Evolutionary conservation across 1,284 basidiomycete species (phyloP), one percentile per base, ranked within the genome.

Genomic region (Tetrapyrgos nigripes): DNA sequence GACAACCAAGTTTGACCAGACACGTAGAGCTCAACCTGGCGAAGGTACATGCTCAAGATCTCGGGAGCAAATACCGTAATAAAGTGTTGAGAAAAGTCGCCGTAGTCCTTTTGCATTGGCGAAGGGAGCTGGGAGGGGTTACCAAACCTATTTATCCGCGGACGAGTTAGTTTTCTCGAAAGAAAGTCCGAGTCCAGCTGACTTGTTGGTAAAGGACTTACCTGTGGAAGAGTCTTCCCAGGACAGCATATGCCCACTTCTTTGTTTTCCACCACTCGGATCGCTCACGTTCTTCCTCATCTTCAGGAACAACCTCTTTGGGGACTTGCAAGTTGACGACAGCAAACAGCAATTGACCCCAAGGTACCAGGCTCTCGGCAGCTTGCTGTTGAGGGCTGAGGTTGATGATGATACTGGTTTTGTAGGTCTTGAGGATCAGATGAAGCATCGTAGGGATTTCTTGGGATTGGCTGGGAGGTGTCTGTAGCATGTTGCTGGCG

Each of bases 191-290:
- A n/a, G n/a, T n/a, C n/a, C n/a, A n/a, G n/a, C n/a, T n/a, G n/a
- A n/a, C n/a, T n/a, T n/a, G n/a, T n/a, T n/a, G n/a, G 50, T 17
- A 37, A 5, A 17, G n/a, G n/a, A 58, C 74, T 3, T 55, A 88
- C 84, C 89, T 79, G 67, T 90, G 89, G 80, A 93, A 93, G 23
- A 93, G 76, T 27, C 88, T 78, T 19, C 89, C 89, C 9, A 94
- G 78, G 44, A 85, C 86, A 31, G 82, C 85, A 70, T 89, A 94
- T 1, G 93, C 90, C 93, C 93, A 94, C 70, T 96, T 96, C 76
- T 95, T 96, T 4, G 89, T 84, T 68, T 89, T 91, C 88, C 91
- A 93, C 93, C 93, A 96, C 64, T 92, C 89, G 56, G 80, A 85
- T 51, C 79, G 79, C 73, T 95, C 92, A 40, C 89, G 79, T 29